Percentiles rank a stretch among this genome's conserved stretches.
These are phyloP conservation scores for Backusella tuberculispora DNA, from an alignment of 192 early-diverging fungal species.

Conservation along the genomic window DNA sequence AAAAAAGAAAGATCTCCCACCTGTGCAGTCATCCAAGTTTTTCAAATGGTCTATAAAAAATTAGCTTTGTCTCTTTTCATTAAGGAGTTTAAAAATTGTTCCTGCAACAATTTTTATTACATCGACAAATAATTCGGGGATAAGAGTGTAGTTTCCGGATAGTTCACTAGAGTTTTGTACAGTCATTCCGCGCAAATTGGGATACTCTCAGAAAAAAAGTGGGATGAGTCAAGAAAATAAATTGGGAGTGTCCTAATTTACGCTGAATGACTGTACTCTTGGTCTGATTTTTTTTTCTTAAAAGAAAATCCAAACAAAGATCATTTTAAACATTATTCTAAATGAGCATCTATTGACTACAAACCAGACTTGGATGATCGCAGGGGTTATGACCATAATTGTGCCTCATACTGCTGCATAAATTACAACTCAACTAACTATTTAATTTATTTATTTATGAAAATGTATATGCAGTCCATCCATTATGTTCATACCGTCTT, in stretches of 20 bases:
- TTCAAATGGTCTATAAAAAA: not conserved
- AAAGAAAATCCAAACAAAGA: too few relatives aligned
- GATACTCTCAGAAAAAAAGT: too few relatives aligned
- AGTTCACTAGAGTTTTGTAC: not conserved
- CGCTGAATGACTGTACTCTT: too few relatives aligned
- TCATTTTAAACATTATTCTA: too few relatives aligned
- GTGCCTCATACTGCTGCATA: not conserved
- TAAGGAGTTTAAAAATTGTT: too few relatives aligned
- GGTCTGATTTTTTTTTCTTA: too few relatives aligned
- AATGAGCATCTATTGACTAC: not conserved
- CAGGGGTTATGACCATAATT: not conserved
- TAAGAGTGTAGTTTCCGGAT: not conserved
- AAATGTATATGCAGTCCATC: slow-evolving; percentile 6
- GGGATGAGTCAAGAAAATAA: too few relatives aligned
- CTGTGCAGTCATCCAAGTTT: slow-evolving; percentile 24
- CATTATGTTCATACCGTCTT: not conserved
- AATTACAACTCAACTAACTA: not conserved
- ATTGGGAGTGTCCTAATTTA: too few relatives aligned
- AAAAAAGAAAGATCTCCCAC: slow-evolving; percentile 31
- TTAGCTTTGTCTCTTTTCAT: too few relatives aligned
- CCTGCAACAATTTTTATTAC: too few relatives aligned
- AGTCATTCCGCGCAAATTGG: too few relatives aligned
- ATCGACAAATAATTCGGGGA: not conserved
- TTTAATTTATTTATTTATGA: not conserved
- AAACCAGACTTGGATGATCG: not conserved